Evolutionary conservation across 106 monocot species (phyloP).

Genomic region (Dendrobium officinale): DNA sequence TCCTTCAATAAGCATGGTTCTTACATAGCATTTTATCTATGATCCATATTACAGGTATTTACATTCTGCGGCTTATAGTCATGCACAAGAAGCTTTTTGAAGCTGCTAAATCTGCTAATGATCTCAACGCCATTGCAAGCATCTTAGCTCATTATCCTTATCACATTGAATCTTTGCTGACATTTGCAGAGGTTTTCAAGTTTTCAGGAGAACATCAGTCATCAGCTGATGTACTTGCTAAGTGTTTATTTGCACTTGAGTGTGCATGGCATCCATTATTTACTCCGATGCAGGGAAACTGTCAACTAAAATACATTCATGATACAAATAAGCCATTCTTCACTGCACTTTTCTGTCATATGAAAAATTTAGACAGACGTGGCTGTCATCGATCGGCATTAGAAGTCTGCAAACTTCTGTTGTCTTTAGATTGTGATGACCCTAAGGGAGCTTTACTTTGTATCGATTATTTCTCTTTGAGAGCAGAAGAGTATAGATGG

Average conservation of each 20-base stretch:
- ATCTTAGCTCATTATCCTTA: slow-evolving; percentile 67
- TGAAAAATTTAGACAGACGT: slow-evolving; percentile 86
- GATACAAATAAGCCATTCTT: slow-evolving; percentile 86
- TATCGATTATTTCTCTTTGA: slow-evolving; percentile 88
- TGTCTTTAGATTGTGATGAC: slow-evolving; percentile 82
- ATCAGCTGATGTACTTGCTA: slow-evolving; percentile 74
- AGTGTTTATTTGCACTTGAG: slow-evolving; percentile 85
- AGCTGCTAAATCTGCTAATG: slow-evolving; percentile 71
- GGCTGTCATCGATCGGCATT: slow-evolving; percentile 95
- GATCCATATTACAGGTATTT: slow-evolving; percentile 40
- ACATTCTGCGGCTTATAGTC: slow-evolving; percentile 47
- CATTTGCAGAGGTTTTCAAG: slow-evolving; percentile 89
- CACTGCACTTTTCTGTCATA: slow-evolving; percentile 83
- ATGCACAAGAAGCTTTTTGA: slow-evolving; percentile 86
- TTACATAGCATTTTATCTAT: background rate
- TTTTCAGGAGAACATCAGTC: slow-evolving; percentile 96
- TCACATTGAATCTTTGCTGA: slow-evolving; percentile 84
- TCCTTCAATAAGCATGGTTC: background rate
- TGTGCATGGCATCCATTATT: slow-evolving; percentile 95
- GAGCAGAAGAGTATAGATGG: slow-evolving; percentile 83
- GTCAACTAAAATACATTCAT: slow-evolving; percentile 63
- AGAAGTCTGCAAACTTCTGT: slow-evolving; percentile 89
- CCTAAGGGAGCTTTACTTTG: slow-evolving; percentile 88
- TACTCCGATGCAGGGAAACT: slow-evolving; percentile 52
- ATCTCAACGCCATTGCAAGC: slow-evolving; percentile 77